Percentiles rank a stretch among this genome's conserved stretches.
phyloP scores from a whole-genome alignment of 176 grass and related monocot genomes.

The Pontederia crassipes region DNA sequence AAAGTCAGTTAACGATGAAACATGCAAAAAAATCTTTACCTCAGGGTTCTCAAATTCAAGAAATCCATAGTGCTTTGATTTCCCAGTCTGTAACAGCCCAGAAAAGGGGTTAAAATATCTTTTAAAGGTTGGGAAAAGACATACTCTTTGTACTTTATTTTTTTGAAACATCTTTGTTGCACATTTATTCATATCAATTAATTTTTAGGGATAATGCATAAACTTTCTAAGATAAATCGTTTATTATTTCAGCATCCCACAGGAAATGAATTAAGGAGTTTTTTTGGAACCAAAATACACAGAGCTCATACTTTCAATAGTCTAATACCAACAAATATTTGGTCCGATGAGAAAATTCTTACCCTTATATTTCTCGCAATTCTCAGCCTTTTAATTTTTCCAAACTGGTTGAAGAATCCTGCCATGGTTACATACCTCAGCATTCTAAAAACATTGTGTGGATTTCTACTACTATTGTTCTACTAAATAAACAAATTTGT shows the following conservation, averaged over 20 bases:
- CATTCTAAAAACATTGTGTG: too few relatives aligned
- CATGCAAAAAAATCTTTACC: slow-evolving; percentile 21
- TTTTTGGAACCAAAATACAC: too few relatives aligned
- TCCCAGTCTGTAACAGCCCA: slow-evolving; percentile 55
- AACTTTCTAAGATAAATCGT: too few relatives aligned
- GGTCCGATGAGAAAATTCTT: background rate
- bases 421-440: background rate
- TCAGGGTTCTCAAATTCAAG: slow-evolving; percentile 86
- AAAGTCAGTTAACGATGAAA: background rate
- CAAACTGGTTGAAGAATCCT: slow-evolving; percentile 93
- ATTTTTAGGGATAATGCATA: too few relatives aligned
- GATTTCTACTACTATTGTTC: too few relatives aligned
- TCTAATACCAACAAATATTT: background rate
- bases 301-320: background rate
- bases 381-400: slow-evolving; percentile 58
- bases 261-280: too few relatives aligned
- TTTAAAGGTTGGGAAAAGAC: background rate
- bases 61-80: slow-evolving; percentile 91
- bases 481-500: too few relatives aligned
- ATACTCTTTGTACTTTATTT: too few relatives aligned
- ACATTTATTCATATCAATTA: too few relatives aligned
- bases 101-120: slow-evolving; percentile 13
- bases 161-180: too few relatives aligned
- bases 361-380: slow-evolving; percentile 75
- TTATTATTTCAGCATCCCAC: too few relatives aligned